These are phyloP conservation scores for Gyromitra esculenta DNA, from an alignment of 2,329 filamentous ascomycete genomes.

Conservation along the genomic window DNA sequence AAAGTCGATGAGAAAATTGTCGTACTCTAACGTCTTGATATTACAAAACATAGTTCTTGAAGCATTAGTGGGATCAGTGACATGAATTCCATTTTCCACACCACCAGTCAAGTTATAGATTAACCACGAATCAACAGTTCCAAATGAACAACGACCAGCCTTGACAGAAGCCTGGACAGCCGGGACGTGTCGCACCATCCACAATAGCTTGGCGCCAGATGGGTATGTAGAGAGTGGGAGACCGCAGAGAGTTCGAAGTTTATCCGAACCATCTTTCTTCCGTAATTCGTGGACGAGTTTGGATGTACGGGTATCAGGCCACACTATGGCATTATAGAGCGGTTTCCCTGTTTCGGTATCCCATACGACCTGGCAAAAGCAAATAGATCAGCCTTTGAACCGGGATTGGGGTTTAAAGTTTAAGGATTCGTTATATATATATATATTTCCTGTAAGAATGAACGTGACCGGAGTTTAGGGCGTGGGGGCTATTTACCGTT, in stretches of 20 bases:
- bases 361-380: constrained; percentile 70
- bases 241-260: constrained; percentile 76
- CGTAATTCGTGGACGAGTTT: constrained; percentile 79
- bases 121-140: constrained; percentile 89
- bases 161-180: constrained; percentile 79
- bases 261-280: constrained; percentile 72
- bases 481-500: constrained; percentile 62
- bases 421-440: constrained; percentile 6
- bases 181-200: constrained; percentile 78
- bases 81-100: constrained; percentile 72
- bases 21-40: constrained; percentile 80
- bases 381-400: constrained; percentile 23
- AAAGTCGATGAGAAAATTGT: constrained; percentile 78
- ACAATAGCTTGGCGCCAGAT: constrained; percentile 83
- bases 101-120: constrained; percentile 85
- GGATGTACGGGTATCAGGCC: constrained; percentile 85
- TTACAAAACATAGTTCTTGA: constrained; percentile 96
- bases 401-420: constrained; percentile 1
- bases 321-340: constrained; percentile 85
- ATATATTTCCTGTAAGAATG: constrained; percentile 3
- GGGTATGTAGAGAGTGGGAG: constrained; percentile 89
- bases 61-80: constrained; percentile 88
- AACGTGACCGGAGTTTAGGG: constrained; percentile 2
- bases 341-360: constrained; percentile 81
- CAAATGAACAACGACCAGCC: constrained; percentile 78